Evolutionary conservation across 2,329 filamentous ascomycete species (phyloP).

Genomic region (Aspergillus niger): DNA sequence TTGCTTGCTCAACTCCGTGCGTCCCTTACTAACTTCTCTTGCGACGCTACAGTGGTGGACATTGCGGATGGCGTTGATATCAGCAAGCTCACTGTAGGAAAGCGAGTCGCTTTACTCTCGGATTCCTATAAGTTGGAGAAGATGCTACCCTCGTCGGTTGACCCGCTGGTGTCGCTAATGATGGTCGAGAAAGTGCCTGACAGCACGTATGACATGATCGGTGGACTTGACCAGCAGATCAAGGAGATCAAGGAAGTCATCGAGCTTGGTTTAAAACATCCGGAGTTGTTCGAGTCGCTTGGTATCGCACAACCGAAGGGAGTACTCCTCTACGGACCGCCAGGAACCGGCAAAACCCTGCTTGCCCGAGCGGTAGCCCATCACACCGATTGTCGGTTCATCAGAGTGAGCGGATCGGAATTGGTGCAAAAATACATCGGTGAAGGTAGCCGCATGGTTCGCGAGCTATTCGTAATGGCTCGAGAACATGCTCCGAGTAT

Average conservation of each 20-base stretch:
- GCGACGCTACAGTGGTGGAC: constrained; percentile 73
- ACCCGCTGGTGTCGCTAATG: constrained; percentile 98
- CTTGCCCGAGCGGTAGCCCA: constrained; percentile 94
- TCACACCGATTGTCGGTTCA: constrained; percentile 99
- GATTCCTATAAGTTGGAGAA: constrained; percentile 99
- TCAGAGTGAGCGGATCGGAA: constrained; percentile 92
- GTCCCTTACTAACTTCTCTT: constrained; percentile 14
- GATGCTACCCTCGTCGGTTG: constrained; percentile 96
- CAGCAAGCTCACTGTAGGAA: constrained; percentile 91
- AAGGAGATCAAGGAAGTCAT: constrained; percentile 99
- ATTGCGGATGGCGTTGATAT: constrained; percentile 93
- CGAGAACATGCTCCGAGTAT: constrained; percentile 96
- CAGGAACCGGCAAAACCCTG: constrained; percentile 95
- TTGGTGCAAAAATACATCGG: constrained; percentile 99
- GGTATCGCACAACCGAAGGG: constrained; percentile 98
- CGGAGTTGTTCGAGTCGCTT: constrained; percentile 97
- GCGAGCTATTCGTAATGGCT: constrained; percentile 98
- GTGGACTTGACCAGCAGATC: constrained; percentile 97
- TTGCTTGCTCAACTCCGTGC: background rate
- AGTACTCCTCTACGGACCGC: constrained; percentile 92
- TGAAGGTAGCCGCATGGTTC: constrained; percentile 96
- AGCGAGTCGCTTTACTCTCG: constrained; percentile 93
- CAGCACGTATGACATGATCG: constrained; percentile 99
- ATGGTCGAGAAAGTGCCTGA: constrained; percentile 99
- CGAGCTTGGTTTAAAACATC: constrained; percentile 96